A percentile compares a stretch with the other conserved stretches of the same genome.
phyloP scores from a whole-genome alignment of 1,284 basidiomycete species.

The Cutaneotrichosporon sp. region DNA sequence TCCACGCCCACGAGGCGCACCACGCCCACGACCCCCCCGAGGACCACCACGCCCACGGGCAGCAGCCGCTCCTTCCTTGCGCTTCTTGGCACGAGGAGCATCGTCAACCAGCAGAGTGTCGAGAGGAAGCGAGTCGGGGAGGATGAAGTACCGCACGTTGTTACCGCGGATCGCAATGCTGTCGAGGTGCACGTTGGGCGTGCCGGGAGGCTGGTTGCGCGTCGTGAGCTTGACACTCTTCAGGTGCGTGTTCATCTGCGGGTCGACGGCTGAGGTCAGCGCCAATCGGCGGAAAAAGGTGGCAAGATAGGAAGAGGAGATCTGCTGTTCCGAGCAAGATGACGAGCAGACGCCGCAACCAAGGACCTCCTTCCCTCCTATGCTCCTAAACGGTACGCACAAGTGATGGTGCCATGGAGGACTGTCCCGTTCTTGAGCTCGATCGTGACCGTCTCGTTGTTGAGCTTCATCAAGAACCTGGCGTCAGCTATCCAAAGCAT shows the following conservation, averaged over 20 bases:
- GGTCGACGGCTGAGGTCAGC: constrained; percentile 71
- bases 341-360: background rate
- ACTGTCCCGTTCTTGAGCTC: constrained; percentile 97
- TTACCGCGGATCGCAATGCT: constrained; percentile 87
- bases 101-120: constrained; percentile 97
- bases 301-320: background rate
- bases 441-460: constrained; percentile 98
- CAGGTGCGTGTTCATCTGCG: constrained; percentile 96
- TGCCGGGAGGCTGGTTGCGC: constrained; percentile 64
- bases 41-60: constrained; percentile 38
- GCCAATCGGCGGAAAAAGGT: background rate
- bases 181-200: constrained; percentile 63
- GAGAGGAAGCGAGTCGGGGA: constrained; percentile 92
- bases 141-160: constrained; percentile 80
- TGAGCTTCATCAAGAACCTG: constrained; percentile 99
- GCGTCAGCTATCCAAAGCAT: constrained; percentile 2
- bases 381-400: constrained; percentile 57
- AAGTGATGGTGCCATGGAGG: constrained; percentile 95
- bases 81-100: constrained; percentile 90
- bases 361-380: background rate
- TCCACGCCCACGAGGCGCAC: constrained; percentile 38
- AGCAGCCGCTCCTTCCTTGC: constrained; percentile 49
- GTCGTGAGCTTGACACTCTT: constrained; percentile 96
- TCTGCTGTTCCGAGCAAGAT: background rate
- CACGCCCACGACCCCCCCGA: constrained; percentile 39